Conservation (phyloP, 345 rosid genomes). For the Firmiana major region DNA sequence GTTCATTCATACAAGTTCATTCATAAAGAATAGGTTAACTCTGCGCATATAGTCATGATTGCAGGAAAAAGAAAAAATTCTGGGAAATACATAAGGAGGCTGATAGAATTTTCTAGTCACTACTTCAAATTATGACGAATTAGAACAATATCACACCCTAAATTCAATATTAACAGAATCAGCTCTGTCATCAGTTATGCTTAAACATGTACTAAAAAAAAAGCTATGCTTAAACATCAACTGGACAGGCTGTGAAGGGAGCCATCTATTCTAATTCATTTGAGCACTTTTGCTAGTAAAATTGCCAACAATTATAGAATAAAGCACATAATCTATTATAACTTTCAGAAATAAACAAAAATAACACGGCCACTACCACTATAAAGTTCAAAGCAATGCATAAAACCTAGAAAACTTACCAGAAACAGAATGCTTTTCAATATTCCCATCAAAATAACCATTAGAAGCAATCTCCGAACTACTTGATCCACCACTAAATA, state of each 20-base stretch:
- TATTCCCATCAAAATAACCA: slow-evolving; percentile 40
- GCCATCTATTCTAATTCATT: background rate
- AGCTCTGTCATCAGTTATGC: background rate
- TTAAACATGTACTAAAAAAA: background rate
- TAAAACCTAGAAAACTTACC: slow-evolving; percentile 36
- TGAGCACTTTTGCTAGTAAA: slow-evolving; percentile 1
- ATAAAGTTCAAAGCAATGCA: background rate
- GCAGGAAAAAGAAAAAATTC: background rate
- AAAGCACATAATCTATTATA: background rate
- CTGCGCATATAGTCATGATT: background rate
- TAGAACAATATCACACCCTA: background rate
- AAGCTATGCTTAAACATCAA: background rate
- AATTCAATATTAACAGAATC: background rate
- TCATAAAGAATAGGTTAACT: background rate
- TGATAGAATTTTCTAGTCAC: background rate
- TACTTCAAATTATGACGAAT: background rate
- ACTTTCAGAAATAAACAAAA: background rate
- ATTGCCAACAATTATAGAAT: background rate
- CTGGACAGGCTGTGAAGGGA: background rate
- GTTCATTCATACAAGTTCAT: background rate
- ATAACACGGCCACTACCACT: background rate
- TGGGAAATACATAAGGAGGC: background rate
- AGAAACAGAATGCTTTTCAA: slow-evolving; percentile 38
- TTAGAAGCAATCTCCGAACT: slow-evolving; percentile 28
- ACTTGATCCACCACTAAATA: slow-evolving; percentile 11